Evolutionary conservation across 2,329 filamentous ascomycete genomes (phyloP).

Genomic region (Pseudocercospora pini-densiflorae): DNA sequence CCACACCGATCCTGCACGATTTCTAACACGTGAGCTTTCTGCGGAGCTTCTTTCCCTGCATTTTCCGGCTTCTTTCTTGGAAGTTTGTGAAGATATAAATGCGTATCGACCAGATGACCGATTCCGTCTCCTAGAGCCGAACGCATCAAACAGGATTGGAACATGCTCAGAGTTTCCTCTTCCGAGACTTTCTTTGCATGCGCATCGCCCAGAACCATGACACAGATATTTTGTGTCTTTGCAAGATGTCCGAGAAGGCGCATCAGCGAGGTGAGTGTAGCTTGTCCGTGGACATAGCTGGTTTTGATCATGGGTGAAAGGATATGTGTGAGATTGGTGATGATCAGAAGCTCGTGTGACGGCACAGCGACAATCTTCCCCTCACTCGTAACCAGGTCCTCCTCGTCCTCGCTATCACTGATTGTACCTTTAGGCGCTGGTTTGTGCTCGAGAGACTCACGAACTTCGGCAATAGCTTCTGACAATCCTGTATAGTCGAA

Average conservation of each 20-base stretch:
- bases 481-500: conserved; percentile 48
- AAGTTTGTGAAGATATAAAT: conserved; percentile 45
- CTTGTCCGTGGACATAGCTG: conserved; percentile 43
- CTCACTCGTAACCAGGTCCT: not conserved
- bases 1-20: conserved; percentile 48
- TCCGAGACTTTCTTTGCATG: conserved; percentile 16
- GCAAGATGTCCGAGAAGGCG: conserved; percentile 47
- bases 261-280: conserved; percentile 48
- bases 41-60: conserved; percentile 17
- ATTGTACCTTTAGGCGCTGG: conserved; percentile 34
- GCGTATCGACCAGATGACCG: conserved; percentile 45
- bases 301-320: conserved; percentile 36
- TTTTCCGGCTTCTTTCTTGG: conserved; percentile 44
- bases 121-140: conserved; percentile 47
- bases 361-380: not conserved
- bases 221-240: conserved; percentile 42
- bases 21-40: conserved; percentile 47
- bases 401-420: conserved; percentile 41
- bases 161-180: conserved; percentile 45
- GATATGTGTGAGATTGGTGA: conserved; percentile 36
- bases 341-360: conserved; percentile 26
- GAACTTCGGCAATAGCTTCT: conserved; percentile 52
- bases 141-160: conserved; percentile 43
- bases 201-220: conserved; percentile 28
- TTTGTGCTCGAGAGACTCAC: conserved; percentile 39